phyloP scores from a whole-genome alignment of 1,284 basidiomycete genomes.

The Pascua guehoae region DNA sequence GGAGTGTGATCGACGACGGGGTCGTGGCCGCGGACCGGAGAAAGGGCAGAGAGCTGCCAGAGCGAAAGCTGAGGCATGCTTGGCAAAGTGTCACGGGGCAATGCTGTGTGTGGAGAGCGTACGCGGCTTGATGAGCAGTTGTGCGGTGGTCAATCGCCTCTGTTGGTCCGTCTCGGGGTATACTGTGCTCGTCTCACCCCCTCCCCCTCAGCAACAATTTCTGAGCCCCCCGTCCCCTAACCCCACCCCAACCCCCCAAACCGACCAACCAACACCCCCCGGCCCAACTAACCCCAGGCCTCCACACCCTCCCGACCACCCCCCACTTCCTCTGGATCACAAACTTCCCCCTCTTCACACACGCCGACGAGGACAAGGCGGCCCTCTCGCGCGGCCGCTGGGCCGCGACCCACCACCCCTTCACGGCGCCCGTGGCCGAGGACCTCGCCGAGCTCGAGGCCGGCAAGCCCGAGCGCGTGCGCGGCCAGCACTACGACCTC shows the following conservation, averaged over 20 bases:
- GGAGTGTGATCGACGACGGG: too few species aligned
- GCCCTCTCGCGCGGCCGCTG: slow-evolving; percentile 77
- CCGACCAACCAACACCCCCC: too few species aligned
- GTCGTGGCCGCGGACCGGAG: too few species aligned
- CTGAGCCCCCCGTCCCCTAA: slow-evolving; percentile 4
- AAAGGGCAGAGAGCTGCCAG: too few species aligned
- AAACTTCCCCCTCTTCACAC: slow-evolving; percentile 91
- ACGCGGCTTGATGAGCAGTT: too few species aligned
- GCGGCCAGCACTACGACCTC: slow-evolving; percentile 95
- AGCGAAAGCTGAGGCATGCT: too few species aligned
- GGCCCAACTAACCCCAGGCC: slow-evolving; percentile 48
- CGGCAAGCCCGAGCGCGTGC: slow-evolving; percentile 65
- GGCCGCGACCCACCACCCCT: slow-evolving; percentile 90
- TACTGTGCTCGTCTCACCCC: too few species aligned
- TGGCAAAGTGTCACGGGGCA: too few species aligned
- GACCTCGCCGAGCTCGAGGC: slow-evolving; percentile 71
- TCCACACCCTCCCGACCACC: slow-evolving; percentile 55
- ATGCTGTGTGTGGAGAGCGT: too few species aligned
- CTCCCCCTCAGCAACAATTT: not conserved
- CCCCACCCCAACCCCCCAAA: not conserved
- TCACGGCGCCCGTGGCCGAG: slow-evolving; percentile 90
- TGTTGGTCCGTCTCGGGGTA: too few species aligned
- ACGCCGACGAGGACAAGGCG: slow-evolving; percentile 80
- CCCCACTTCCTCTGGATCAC: slow-evolving; percentile 94
- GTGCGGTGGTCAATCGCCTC: too few species aligned